Evolutionary conservation across 179 eudicot species (phyloP), one percentile per base, ranked within the genome.

Genomic region (Drosera spatulata): DNA sequence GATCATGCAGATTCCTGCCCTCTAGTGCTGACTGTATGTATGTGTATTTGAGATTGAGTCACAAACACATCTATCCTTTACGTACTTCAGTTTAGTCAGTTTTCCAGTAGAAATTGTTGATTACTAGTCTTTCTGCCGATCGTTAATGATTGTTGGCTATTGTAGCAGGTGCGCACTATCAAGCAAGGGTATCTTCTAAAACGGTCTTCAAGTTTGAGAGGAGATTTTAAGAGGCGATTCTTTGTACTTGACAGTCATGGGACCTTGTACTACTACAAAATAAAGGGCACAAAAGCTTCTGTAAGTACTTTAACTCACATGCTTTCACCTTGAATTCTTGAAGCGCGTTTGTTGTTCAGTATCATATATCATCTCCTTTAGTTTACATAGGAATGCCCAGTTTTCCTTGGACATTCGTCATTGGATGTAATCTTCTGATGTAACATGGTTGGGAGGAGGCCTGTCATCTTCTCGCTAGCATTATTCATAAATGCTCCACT

Each of bases 201-300:
- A 68, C 84, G 79, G 53, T 83, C 89, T 58, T 81, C 89, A 58
- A 83, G 76, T 64, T 75, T 83, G 68, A 83, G 86, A 64, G 83
- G 80, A 10, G 69, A 83, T 72, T 81, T 86, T 86, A 83, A 81
- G 72, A 79, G 89, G 68, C 82, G 82, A 53, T 83, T 81, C 69
- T 83, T 83, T 75, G 86, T 83, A 66, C 89, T 83, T 7, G 86
- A 83, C 80, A 73, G 84, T 68, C 84, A 70, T 58, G 89, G 89
- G 62, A 70, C 78, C 62, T 73, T 83, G 45, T 81, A 70, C 60
- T 79, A 80, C 72, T 63, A 73, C 62, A 66, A 79, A 70, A 70
- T 62, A 66, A 80, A 79, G 74, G 87, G 82, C 64, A 69, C 73
- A 56, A 84, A 82, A 73, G 62, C 75, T 65, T 69, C 57, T 83